phyloP scores from a whole-genome alignment of 1,284 basidiomycete species.

The Pyrrhoderma noxium region DNA sequence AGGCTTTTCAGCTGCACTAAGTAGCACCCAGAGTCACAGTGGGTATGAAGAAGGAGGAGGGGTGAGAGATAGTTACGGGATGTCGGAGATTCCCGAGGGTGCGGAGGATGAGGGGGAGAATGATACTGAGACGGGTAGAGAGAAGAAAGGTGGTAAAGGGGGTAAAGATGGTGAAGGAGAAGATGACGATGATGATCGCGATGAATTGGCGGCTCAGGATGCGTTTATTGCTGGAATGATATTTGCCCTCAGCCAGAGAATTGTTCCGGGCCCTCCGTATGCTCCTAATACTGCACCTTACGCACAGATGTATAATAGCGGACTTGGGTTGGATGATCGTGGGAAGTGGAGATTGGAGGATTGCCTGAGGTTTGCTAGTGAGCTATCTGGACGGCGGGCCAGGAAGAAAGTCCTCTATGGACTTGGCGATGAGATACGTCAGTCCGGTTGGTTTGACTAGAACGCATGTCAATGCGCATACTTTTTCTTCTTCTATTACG shows the following conservation, averaged over 20 bases:
- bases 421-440: slow-evolving; percentile 62
- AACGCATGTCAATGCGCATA: no score
- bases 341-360: slow-evolving; percentile 67
- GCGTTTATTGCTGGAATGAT: slow-evolving; percentile 80
- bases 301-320: slow-evolving; percentile 21
- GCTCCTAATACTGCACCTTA: slow-evolving; percentile 46
- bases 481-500: no score
- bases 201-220: slow-evolving; percentile 69
- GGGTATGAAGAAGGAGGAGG: neutral
- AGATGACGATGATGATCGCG: slow-evolving; percentile 35
- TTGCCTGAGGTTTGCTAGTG: slow-evolving; percentile 73
- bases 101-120: slow-evolving; percentile 19
- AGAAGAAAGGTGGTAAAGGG: slow-evolving; percentile 16
- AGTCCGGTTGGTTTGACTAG: no score
- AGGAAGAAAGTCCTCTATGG: slow-evolving; percentile 52
- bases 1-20: slow-evolving; percentile 24
- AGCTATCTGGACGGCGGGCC: slow-evolving; percentile 65
- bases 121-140: slow-evolving; percentile 32
- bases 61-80: slow-evolving; percentile 10
- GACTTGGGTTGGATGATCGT: slow-evolving; percentile 32
- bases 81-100: slow-evolving; percentile 19
- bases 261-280: slow-evolving; percentile 64
- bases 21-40: neutral
- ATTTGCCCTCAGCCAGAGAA: slow-evolving; percentile 56
- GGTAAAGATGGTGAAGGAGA: slow-evolving; percentile 4